Evolutionary conservation across 2,329 filamentous ascomycete genomes (phyloP), one percentile per base, ranked within the genome.

Genomic region (Botryotinia narcissicola): DNA sequence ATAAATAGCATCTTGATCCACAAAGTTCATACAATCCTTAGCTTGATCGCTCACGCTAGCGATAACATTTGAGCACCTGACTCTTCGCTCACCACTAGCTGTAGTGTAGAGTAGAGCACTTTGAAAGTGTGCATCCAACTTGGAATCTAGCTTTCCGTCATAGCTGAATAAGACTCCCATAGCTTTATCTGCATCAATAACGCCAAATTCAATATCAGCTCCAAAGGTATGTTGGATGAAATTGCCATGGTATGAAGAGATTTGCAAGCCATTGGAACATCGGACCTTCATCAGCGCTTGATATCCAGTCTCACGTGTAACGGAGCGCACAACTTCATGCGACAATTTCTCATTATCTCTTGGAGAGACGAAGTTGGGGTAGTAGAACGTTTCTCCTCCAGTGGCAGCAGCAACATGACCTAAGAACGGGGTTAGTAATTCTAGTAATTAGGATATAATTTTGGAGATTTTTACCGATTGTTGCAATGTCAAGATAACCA

Each of bases 281-380:
- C 96, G 92, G 73, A 99, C 95, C 86, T 99, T 99, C 93, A 99
- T 97, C 78, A 99, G 85, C 32, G 94, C 94, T 83, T 98, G 95
- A 84, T 93, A 98, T 35, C 96, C 96, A 64, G 95, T 97, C 82
- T 98, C 95, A 75, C 96, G 88, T 4, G 91, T 94, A 44, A 98
- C 90, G 0, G 93, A 90, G 80, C 98, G 95, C 77, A 91, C 89
- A 76, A 99, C 90, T 84, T 99, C 96, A 66, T 92, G 88, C 3
- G 91, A 92, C 57, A 99, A 84, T 84, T 95, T 97, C 73, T 93
- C 87, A 61, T 91, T 90, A 82, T 99, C 96, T 54, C 96, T 90
- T 12, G 93, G 93, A 12, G 92, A 90, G 74, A 97, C 91, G 84
- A 97, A 99, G 82, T 98, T 99, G 63, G 96, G 95, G 81, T 97